Evolutionary conservation across 1,284 basidiomycete species (phyloP).

Genomic region (Porodaedalea pini): DNA sequence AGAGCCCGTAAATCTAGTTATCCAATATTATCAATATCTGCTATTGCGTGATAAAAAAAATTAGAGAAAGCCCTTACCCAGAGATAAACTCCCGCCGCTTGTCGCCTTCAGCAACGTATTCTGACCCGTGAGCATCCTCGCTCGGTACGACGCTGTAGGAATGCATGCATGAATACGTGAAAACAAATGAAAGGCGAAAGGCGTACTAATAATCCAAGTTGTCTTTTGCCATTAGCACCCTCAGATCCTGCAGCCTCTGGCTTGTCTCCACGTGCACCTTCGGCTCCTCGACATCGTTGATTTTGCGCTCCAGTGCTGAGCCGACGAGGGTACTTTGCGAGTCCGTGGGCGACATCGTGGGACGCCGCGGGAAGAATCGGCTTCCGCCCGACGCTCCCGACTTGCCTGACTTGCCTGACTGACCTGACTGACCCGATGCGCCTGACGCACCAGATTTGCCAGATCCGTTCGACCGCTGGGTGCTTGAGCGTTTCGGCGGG

Average conservation of each 20-base stretch:
- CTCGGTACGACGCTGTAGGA: conserved; percentile 63
- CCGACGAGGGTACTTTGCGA: conserved; percentile 70
- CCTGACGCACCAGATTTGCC: conserved; percentile 5
- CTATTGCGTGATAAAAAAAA: conserved; percentile 5
- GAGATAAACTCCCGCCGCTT: conserved; percentile 82
- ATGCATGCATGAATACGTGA: conserved; percentile 11
- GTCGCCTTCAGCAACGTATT: conserved; percentile 80
- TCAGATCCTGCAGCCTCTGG: conserved; percentile 61
- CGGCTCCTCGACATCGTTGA: conserved; percentile 52
- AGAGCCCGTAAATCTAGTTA: conserved; percentile 76
- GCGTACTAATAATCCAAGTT: conserved; percentile 84
- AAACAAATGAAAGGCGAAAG: not conserved
- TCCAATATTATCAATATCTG: conserved; percentile 12
- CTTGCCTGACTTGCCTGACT: not conserved
- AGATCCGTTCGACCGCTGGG: conserved; percentile 17
- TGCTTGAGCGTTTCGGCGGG: conserved; percentile 15
- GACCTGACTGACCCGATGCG: conserved; percentile 3
- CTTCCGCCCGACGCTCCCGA: not conserved
- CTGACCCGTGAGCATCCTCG: conserved; percentile 87
- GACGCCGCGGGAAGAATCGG: conserved; percentile 21
- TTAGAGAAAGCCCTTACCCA: conserved; percentile 43
- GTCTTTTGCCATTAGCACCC: conserved; percentile 69
- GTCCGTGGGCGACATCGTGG: conserved; percentile 50
- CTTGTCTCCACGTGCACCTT: conserved; percentile 53
- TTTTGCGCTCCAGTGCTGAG: conserved; percentile 63